These are phyloP conservation scores for Knufia fluminis DNA, from an alignment of 2,329 filamentous ascomycete species.

Conservation along the genomic window DNA sequence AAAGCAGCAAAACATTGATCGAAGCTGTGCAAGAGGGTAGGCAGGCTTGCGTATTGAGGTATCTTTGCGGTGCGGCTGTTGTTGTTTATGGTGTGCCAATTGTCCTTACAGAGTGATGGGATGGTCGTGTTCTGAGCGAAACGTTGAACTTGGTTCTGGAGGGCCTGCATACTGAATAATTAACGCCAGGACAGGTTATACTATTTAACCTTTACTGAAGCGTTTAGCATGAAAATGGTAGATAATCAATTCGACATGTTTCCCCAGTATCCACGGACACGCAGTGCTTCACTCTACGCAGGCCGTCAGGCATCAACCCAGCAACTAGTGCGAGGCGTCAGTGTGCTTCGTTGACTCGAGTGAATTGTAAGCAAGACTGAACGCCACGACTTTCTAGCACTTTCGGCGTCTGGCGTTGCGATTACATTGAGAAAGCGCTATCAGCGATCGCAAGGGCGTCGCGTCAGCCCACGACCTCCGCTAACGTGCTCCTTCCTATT, in stretches of 20 bases:
- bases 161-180: too few species aligned
- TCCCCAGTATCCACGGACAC: too few species aligned
- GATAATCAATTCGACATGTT: too few species aligned
- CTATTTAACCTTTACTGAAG: too few species aligned
- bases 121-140: too few species aligned
- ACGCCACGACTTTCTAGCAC: background rate
- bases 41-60: conserved; percentile 73
- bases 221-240: too few species aligned
- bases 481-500: background rate
- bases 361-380: background rate
- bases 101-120: conserved; percentile 48
- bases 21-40: conserved; percentile 70
- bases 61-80: conserved; percentile 86
- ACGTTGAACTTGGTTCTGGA: too few species aligned
- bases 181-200: too few species aligned
- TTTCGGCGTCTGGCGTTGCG: conserved; percentile 5
- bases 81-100: conserved; percentile 94
- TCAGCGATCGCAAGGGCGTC: background rate
- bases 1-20: conserved; percentile 50
- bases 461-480: background rate
- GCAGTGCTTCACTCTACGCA: too few species aligned
- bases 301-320: conserved; percentile 1
- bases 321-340: background rate
- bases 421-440: background rate
- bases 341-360: background rate